Evolutionary conservation across 1,139 yeast genomes (phyloP).

Genomic region (Blastobotrys serpentis): DNA sequence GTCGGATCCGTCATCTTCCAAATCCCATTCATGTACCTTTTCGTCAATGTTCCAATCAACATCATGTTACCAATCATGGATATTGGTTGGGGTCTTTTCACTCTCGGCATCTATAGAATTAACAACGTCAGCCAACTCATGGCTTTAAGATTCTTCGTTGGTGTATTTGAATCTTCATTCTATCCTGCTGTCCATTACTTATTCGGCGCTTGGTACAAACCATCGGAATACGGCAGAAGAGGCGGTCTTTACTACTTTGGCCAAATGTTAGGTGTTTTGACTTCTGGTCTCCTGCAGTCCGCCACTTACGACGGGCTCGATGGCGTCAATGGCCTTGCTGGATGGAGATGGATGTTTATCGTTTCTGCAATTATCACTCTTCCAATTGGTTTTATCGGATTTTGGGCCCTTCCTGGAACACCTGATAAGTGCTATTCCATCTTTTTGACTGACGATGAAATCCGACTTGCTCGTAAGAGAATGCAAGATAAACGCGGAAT

Average conservation of each 20-base stretch:
- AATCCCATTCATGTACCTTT: slow-evolving; percentile 43
- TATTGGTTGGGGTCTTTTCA: slow-evolving; percentile 56
- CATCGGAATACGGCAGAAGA: slow-evolving; percentile 50
- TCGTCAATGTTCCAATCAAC: slow-evolving; percentile 50
- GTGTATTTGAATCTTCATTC: slow-evolving; percentile 58
- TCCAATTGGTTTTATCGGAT: slow-evolving; percentile 65
- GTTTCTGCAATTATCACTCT: slow-evolving; percentile 53
- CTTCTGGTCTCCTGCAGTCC: slow-evolving; percentile 45
- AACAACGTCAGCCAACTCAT: slow-evolving; percentile 46
- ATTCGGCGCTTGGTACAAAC: slow-evolving; percentile 52
- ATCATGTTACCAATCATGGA: slow-evolving; percentile 51
- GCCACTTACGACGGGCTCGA: slow-evolving; percentile 42
- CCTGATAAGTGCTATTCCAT: slow-evolving; percentile 46
- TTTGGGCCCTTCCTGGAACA: slow-evolving; percentile 65
- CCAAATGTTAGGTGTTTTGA: slow-evolving; percentile 41
- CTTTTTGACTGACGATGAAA: slow-evolving; percentile 35
- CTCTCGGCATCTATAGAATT: slow-evolving; percentile 51
- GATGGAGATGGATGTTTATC: slow-evolving; percentile 55
- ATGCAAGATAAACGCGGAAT: slow-evolving; percentile 52
- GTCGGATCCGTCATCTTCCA: slow-evolving; percentile 56
- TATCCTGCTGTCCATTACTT: slow-evolving; percentile 58
- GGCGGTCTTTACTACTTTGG: slow-evolving; percentile 49
- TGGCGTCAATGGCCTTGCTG: slow-evolving; percentile 42
- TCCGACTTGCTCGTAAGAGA: slow-evolving; percentile 31
- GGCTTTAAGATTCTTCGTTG: slow-evolving; percentile 58